Evolutionary conservation across 345 rosid genomes (phyloP).

Genomic region (Brassica napus): Da-Ae NC_063436.1:1212001-1212500

Average conservation of each 20-base stretch:
- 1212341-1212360: constrained; percentile 69
- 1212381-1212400: constrained; percentile 32
- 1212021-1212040: constrained; percentile 31
- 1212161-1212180: constrained; percentile 55
- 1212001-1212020: constrained; percentile 51
- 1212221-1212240: constrained; percentile 52
- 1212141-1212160: constrained; percentile 35
- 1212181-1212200: constrained; percentile 39
- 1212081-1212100: constrained; percentile 53
- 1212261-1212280: constrained; percentile 53
- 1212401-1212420: constrained; percentile 52
- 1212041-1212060: constrained; percentile 37
- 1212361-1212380: constrained; percentile 50
- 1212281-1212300: constrained; percentile 42
- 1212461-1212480: constrained; percentile 53
- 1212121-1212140: constrained; percentile 33
- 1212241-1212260: constrained; percentile 60
- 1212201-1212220: constrained; percentile 45
- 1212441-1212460: constrained; percentile 77
- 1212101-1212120: constrained; percentile 53
- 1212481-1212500: constrained; percentile 69
- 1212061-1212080: constrained; percentile 51
- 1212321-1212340: constrained; percentile 48
- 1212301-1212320: constrained; percentile 38
- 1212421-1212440: constrained; percentile 62